These are phyloP conservation scores for Apiospora koreana DNA, from an alignment of 2,329 filamentous ascomycete species.

Conservation along the genomic window DNA sequence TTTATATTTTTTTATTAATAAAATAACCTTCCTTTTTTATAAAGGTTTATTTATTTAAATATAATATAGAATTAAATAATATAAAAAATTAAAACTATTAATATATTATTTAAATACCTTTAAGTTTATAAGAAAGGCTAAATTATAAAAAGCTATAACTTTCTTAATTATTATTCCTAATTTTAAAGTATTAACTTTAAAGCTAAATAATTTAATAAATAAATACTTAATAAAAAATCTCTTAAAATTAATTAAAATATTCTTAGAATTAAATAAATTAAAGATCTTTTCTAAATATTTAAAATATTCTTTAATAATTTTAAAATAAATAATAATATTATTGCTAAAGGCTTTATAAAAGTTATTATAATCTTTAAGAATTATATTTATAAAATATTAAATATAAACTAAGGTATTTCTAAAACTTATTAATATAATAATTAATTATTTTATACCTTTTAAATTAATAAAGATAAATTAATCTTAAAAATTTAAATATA, in stretches of 20 bases:
- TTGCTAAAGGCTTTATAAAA: background rate
- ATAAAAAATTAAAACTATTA: background rate
- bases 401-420: background rate
- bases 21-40: background rate
- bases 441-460: background rate
- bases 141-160: background rate
- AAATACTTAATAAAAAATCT: background rate
- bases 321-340: background rate
- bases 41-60: background rate
- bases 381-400: background rate
- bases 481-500: background rate
- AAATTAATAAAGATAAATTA: background rate
- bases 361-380: background rate
- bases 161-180: background rate
- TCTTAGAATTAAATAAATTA: background rate
- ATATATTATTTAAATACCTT: background rate
- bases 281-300: background rate
- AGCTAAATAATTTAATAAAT: background rate
- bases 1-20: background rate
- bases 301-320: background rate
- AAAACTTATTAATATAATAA: background rate
- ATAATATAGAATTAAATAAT: background rate
- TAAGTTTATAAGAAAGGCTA: background rate
- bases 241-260: background rate
- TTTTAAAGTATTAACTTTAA: background rate